These are phyloP conservation scores for Kuraishia molischiana DNA, from an alignment of 805 yeast species.

Conservation along the genomic window DNA sequence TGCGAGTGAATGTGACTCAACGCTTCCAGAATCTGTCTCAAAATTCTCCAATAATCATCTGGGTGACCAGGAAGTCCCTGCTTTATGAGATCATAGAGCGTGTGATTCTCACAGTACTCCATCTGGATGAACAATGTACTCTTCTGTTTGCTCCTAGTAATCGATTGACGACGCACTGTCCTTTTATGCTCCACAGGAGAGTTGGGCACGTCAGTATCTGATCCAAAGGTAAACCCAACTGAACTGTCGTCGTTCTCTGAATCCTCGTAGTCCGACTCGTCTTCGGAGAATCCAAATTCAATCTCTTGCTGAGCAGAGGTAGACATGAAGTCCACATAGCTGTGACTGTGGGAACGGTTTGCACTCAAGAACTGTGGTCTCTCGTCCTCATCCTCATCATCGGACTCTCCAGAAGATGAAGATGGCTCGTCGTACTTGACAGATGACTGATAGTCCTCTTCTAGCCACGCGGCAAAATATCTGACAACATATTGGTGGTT, in stretches of 20 bases:
- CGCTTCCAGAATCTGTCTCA: constrained; percentile 85
- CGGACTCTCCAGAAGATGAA: constrained; percentile 11
- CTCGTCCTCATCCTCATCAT: constrained; percentile 13
- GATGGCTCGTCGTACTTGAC: background rate
- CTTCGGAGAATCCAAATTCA: constrained; percentile 34
- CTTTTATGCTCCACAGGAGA: constrained; percentile 6
- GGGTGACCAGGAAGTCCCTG: constrained; percentile 63
- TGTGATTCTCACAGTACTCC: constrained; percentile 97
- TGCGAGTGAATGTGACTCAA: constrained; percentile 84
- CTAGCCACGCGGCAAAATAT: constrained; percentile 96
- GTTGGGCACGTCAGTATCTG: constrained; percentile 11
- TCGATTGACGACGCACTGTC: constrained; percentile 1
- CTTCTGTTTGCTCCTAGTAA: constrained; percentile 19
- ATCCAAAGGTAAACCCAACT: constrained; percentile 15
- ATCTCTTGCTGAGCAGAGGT: constrained; percentile 47
- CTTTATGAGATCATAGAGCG: constrained; percentile 72
- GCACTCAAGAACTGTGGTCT: constrained; percentile 21
- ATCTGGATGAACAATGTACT: constrained; percentile 89
- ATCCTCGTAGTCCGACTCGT: constrained; percentile 12
- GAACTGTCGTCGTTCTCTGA: constrained; percentile 12
- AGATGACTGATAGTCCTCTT: constrained; percentile 38
- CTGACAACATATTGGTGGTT: constrained; percentile 95
- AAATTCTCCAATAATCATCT: constrained; percentile 82
- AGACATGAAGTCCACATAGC: constrained; percentile 59
- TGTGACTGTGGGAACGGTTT: constrained; percentile 21